Base-by-base conservation (phyloP, 345 rosid species). In the Laguncularia racemosa region DNA sequence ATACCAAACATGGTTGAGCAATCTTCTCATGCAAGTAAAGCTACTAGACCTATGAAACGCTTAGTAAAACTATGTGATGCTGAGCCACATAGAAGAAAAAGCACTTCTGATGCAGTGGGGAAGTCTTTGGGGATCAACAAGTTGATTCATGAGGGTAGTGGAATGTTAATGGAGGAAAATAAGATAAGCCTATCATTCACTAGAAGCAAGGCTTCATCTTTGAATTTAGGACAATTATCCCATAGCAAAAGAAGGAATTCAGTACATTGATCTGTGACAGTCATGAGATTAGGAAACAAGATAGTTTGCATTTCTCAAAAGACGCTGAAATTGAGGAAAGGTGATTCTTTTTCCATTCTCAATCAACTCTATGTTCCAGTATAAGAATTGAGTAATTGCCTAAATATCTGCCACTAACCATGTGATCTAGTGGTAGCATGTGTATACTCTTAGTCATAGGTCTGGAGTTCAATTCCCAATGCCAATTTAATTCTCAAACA, bases 71-170 rank as follows among this genome's bases (percentile, higher is more conserved):
- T 44, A 44, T 52, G 20, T 48, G 16, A 20, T 0, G 17, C 59
- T 52, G 58, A 55, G 55, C 64, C 63, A n/a, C 21, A 45, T 45
- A 47, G 55, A 55, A 26, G 46, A 46, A 18, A 15, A 17, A 48
- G 16, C 62, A 49, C 16, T 28, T 6, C 16, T 20, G 43, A 12
- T 49, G 33, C 44, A 18, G 21, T 46, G 20, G 60, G 52, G 61
- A 74, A 51, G 60, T n/a, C 66, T 26, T 61, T 67, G 59, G 56
- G 18, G 49, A 50, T 48, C 54, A 56, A 56, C n/a, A 46, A 43
- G 12, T 20, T 58, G 51, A 26, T 55, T 52, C 44, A 50, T 38
- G 44, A 52, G 16, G 50, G 26, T 16, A 38, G 16, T 50, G 48
- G 23, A 16, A 49, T 43, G 65, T 49, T 43, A 20, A 46, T 45